Base-by-base conservation (phyloP, 257 asterid species). In the Lithospermum erythrorhizon region DNA sequence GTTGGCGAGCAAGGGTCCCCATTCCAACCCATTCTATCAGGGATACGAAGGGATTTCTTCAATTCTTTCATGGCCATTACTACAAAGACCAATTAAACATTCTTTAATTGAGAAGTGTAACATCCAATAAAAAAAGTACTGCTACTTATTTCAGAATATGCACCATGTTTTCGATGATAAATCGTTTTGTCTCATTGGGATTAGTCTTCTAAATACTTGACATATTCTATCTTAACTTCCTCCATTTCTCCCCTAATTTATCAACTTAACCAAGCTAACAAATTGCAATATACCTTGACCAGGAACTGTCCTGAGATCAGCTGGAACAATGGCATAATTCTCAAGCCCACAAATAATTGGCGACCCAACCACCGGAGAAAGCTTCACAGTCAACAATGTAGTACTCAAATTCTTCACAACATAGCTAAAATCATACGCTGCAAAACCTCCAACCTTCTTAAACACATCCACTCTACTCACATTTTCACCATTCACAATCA, bases 1-100 rank as follows among this genome's bases (percentile, higher is more conserved):
- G 99, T 84, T 67, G 99, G 99, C 35, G 96, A 95, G 73, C 99
- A 93, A 8, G 99, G 97, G 64, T 93, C 99, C 18, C 99, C 99
- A 66, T 89, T 89, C 99, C 99, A 93, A 20, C 99, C 99, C 99
- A 89, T 89, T 66, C 99, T 78, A 41, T 77, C 96, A 0, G 99
- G 99, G 58, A 93, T 79, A 21, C 84, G 84, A 41, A 93, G 90
- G 17, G 99, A 89, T 41, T 76, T 89, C 79, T 84, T 93, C 76
- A 89, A 72, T 20, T 94, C 87, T 75, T 70, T 84, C 99, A 93
- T 93, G 23, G 95, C 95, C 65, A 62, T 69, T 63, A 81, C 99
- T 93, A 83, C 83, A 77, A 72, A 77, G 17, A 27, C 32, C 13
- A 11, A 13, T 3, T 8, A 1, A 41, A 1, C 13, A 41, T 0